Percentiles rank a stretch among this genome's conserved stretches.
These are phyloP conservation scores for Annulohypoxylon maeteangense DNA, from an alignment of 495 filamentous ascomycete species.

Conservation along the genomic window DNA sequence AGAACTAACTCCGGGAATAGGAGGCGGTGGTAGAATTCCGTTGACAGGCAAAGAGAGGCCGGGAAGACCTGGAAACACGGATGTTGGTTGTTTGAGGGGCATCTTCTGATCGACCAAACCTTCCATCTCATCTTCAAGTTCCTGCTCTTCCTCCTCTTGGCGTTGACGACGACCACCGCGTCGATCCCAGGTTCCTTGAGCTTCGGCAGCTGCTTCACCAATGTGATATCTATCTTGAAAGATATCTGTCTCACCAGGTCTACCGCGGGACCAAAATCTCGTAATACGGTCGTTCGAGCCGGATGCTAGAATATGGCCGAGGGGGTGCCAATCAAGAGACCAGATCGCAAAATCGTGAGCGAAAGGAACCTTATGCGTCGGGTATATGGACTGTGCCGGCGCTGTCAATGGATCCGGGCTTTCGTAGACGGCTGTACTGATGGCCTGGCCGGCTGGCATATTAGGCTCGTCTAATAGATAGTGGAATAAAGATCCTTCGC, in stretches of 20 bases:
- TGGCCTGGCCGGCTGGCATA: conserved; percentile 72
- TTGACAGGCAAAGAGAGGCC: conserved; percentile 58
- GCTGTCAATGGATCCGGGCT: conserved; percentile 78
- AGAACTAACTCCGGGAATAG: conserved; percentile 60
- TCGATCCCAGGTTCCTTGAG: conserved; percentile 90
- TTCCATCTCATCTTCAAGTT: conserved; percentile 91
- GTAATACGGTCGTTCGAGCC: conserved; percentile 97
- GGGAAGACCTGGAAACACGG: conserved; percentile 57
- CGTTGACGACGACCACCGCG: conserved; percentile 80
- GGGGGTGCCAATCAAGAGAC: conserved; percentile 96
- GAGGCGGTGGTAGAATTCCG: conserved; percentile 47
- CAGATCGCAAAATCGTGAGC: conserved; percentile 95
- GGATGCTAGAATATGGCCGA: conserved; percentile 97
- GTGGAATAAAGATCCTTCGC: conserved; percentile 88
- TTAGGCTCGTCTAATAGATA: conserved; percentile 94
- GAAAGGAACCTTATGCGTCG: conserved; percentile 82
- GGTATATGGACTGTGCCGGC: conserved; percentile 86
- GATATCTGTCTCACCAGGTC: conserved; percentile 85
- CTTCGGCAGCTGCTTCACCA: conserved; percentile 91
- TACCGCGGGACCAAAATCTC: conserved; percentile 90
- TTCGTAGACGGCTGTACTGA: conserved; percentile 82
- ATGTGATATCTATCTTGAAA: conserved; percentile 94
- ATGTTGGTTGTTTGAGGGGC: conserved; percentile 63
- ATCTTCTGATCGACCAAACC: conserved; percentile 95
- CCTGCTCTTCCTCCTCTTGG: conserved; percentile 91